Evolutionary conservation across 805 yeast genomes (phyloP).

Genomic region (Wickerhamiella allomyrinae): DNA sequence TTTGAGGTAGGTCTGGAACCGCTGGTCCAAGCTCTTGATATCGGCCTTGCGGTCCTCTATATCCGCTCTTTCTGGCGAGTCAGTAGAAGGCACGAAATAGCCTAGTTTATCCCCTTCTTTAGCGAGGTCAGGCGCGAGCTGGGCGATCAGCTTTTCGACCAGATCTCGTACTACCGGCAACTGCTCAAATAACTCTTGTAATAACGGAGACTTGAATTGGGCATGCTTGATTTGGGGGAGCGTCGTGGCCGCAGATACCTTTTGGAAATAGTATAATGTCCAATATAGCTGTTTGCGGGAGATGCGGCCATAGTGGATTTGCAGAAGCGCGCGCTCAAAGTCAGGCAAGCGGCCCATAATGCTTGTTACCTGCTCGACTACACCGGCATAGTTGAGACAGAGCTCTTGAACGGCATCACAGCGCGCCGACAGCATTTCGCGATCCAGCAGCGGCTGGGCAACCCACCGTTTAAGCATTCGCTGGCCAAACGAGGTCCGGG

Average conservation of each 20-base stretch:
- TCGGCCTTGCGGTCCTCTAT: conserved; percentile 21
- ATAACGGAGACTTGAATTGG: conserved; percentile 24
- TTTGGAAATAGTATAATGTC: conserved; percentile 34
- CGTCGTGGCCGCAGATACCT: conserved; percentile 18
- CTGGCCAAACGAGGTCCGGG: conserved; percentile 64
- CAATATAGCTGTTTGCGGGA: conserved; percentile 45
- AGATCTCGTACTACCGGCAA: conserved; percentile 26
- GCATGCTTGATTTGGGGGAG: conserved; percentile 13
- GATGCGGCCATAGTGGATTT: conserved; percentile 45
- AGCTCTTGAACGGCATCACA: conserved; percentile 44
- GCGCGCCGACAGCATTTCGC: conserved; percentile 43
- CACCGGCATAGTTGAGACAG: conserved; percentile 10
- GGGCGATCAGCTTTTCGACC: conserved; percentile 18
- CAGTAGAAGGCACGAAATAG: background rate
- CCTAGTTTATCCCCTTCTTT: conserved; percentile 11
- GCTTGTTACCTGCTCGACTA: conserved; percentile 20
- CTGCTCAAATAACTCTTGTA: conserved; percentile 28
- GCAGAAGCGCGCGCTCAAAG: conserved; percentile 41
- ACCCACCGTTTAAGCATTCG: conserved; percentile 62
- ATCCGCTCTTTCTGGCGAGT: conserved; percentile 1
- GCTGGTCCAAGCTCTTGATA: conserved; percentile 32
- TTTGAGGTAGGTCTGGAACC: conserved; percentile 40
- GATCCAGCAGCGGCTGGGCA: conserved; percentile 48
- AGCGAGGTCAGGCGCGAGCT: conserved; percentile 19
- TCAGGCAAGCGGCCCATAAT: conserved; percentile 34